Evolutionary conservation across 2,329 filamentous ascomycete genomes (phyloP).

Genomic region (Diaporthe sp.): DNA sequence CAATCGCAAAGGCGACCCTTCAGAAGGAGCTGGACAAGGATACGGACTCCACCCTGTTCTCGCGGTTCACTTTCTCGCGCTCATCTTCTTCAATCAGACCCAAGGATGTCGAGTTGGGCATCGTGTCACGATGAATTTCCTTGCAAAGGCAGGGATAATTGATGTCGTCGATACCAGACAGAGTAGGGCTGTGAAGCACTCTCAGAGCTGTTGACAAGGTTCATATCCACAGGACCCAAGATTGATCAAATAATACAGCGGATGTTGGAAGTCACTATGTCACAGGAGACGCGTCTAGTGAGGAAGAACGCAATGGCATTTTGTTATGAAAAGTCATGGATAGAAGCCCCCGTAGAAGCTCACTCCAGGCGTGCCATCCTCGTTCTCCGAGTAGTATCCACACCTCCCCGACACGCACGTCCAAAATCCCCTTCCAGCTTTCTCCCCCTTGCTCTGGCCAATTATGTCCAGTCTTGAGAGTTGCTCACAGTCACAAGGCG

Average conservation of each 20-base stretch:
- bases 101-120: not conserved
- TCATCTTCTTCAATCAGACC: not conserved
- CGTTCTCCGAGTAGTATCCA: slow-evolving; percentile 24
- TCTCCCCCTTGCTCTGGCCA: not conserved
- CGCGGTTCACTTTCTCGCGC: not conserved
- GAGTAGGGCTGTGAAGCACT: not conserved
- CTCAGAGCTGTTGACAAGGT: not conserved
- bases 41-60: not conserved
- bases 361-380: not conserved
- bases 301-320: not conserved
- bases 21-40: not conserved
- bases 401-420: slow-evolving; percentile 8
- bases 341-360: not conserved
- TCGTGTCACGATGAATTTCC: not conserved
- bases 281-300: too few relatives aligned
- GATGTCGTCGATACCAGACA: not conserved
- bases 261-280: rapidly evolving
- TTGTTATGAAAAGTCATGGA: not conserved
- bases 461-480: slow-evolving; percentile 14
- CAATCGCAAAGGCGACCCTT: not conserved
- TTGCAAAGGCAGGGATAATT: not conserved
- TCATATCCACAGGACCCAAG: not conserved
- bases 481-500: not conserved
- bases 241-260: not conserved
- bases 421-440: slow-evolving; percentile 13